Base-by-base conservation (phyloP, 2,329 filamentous ascomycete genomes). In the Sclerotiophoma versabilis region DNA sequence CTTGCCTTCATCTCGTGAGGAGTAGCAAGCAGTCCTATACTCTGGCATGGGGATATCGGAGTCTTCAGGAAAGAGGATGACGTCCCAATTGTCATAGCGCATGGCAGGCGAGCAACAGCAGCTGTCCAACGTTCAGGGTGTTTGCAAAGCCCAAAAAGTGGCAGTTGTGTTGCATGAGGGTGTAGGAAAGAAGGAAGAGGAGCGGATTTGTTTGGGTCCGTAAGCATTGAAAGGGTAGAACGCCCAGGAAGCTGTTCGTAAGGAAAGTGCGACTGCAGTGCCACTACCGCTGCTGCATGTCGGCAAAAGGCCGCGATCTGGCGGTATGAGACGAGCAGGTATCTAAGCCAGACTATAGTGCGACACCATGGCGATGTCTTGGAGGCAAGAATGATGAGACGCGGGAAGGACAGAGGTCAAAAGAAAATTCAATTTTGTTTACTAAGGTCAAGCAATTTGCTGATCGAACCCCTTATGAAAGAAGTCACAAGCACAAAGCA, bases 41-140 rank as follows among this genome's bases (percentile, higher is more conserved):
- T 96, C 92, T 73, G 91, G 90, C 49, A 93, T 75, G 1, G 92
- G 92, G 11, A 89, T 77, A 64, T 86, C 87, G 64, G 82, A 86
- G 57, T 83, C 82, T 51, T 59, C 66, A 0, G 90, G 88, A 71
- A 96, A 96, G 57, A 96, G 80, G 36, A 96, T 84, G 49, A 95
- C 84, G 68, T 96, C 92, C 92, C 91, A 96, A 68, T 91, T 87
- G 64, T 91, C 84, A 80, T 89, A 96, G 54, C 91, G 87, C 92
- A 96, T 96, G 58, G 65, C 81, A 74, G 65, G 58, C 54, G 53
- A 58, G 37, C 48, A 54, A 59, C 49, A 58, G 55, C 41, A 54
- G 47, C 43, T 48, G 57, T 51, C 45, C 38, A 53, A 49, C 57
- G 49, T 34, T 45, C 30, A 48, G 15, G 15, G 37, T 42, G 23